These are phyloP conservation scores for Rubus parviflorus DNA, from an alignment of 306 rosid species.

Conservation along the genomic window DNA sequence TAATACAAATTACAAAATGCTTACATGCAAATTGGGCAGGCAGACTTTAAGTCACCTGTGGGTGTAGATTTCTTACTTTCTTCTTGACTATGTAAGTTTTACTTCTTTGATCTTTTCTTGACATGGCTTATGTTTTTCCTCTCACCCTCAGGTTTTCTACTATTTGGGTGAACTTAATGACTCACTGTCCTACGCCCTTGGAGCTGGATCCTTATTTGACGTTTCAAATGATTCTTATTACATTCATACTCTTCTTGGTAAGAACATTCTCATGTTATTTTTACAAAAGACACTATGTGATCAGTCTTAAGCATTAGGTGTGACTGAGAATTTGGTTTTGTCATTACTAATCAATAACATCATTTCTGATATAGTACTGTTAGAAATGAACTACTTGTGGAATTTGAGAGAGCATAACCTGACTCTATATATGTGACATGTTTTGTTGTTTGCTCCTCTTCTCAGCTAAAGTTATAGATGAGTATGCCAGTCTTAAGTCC, in stretches of 20 bases:
- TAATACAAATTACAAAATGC: background rate
- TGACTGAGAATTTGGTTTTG: background rate
- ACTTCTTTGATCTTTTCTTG: background rate
- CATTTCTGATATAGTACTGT: background rate
- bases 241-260: conserved; percentile 94
- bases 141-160: conserved; percentile 73
- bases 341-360: background rate
- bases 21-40: background rate
- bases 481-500: conserved; percentile 79
- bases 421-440: conserved; percentile 4
- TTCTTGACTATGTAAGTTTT: background rate
- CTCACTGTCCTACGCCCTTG: conserved; percentile 91
- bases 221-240: conserved; percentile 95
- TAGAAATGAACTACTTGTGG: background rate
- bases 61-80: background rate
- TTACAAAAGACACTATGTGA: background rate
- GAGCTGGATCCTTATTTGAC: conserved; percentile 87
- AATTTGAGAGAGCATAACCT: background rate
- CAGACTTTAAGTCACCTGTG: background rate
- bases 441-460: conserved; percentile 33
- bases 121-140: conserved; percentile 3
- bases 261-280: conserved; percentile 22
- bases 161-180: conserved; percentile 96
- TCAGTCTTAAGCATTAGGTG: background rate
- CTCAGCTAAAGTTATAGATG: conserved; percentile 96